Base-by-base conservation (phyloP, 2,329 filamentous ascomycete genomes). In the Penicillium janthinellum region DNA sequence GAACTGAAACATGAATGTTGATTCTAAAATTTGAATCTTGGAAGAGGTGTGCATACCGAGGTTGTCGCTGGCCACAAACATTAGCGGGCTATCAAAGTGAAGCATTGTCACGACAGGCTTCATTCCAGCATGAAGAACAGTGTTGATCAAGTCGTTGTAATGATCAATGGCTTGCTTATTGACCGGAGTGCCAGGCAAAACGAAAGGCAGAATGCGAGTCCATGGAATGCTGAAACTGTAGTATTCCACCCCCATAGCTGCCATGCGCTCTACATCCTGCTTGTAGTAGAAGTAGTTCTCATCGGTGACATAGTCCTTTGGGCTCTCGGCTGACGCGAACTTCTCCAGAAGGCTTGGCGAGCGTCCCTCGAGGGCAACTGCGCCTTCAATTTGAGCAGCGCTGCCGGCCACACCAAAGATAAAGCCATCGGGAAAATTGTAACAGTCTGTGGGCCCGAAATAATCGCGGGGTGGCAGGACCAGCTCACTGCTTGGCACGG, bases 381-480 rank as follows among this genome's bases (percentile, higher is more conserved):
- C 79, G 2, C 79, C 79, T 70, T 81, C 79, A 25, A 81, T 77
- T 54, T 81, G 79, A 35, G 75, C 76, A 7, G 79, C 75, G 31
- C 74, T 76, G 4, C 75, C 75, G 10, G 77, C 76, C 41, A 79
- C 74, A 1, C 79, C 79, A 66, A 79, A 81, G 56, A 75, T 70
- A 55, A 82, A 82, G 14, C 75, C 74, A 0, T 69, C 55, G 0
- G 76, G 77, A 31, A 78, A 76, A 17, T 59, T 59, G 28, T 72
- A 73, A 56, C 70, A 73, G 54, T 72, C 69, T 0, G 62, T 68
- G 0, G 82, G 78, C 0, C 75, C 76, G 57, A 84, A 82, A 59
- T 83, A 83, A 51, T 83, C 79, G 1, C 75, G 69, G 0, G 85
- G 84, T 0, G 85, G 85, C 0, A 85, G 75, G 5, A 86, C 73